Percentiles rank a stretch among this genome's conserved stretches.
Evolutionary conservation across 805 yeast genomes (phyloP).

Genomic region (Hagleromyces aurorensis): DNA sequence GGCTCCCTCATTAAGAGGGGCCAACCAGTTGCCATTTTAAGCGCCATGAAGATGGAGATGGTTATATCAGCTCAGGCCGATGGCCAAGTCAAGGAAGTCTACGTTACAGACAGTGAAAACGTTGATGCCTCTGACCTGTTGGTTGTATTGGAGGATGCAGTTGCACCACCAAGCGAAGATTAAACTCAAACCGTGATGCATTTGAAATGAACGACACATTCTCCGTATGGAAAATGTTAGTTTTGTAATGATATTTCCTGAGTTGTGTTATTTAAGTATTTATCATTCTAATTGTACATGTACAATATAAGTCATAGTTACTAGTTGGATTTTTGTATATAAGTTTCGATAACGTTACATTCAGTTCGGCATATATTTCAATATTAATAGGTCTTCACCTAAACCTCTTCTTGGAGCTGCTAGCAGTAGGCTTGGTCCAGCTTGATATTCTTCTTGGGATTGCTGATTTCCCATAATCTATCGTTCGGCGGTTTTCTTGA

Average conservation of each 20-base stretch:
- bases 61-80: constrained; percentile 86
- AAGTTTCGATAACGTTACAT: too few relatives aligned
- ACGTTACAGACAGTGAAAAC: constrained; percentile 83
- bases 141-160: constrained; percentile 41
- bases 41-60: constrained; percentile 99
- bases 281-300: too few relatives aligned
- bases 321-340: too few relatives aligned
- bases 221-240: too few relatives aligned
- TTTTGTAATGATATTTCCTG: too few relatives aligned
- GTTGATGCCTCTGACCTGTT: constrained; percentile 92
- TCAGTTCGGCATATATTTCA: too few relatives aligned
- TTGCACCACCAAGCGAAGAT: constrained; percentile 15
- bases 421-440: constrained; percentile 20
- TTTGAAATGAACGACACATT: too few relatives aligned
- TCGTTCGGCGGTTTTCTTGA: constrained; percentile 6
- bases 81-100: constrained; percentile 73
- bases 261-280: too few relatives aligned
- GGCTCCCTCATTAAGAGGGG: constrained; percentile 93
- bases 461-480: constrained; percentile 8
- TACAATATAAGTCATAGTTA: too few relatives aligned
- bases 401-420: constrained; percentile 23
- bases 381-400: constrained; percentile 6
- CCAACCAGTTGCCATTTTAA: constrained; percentile 84
- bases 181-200: not conserved
- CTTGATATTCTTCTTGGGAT: constrained; percentile 21